phyloP scores from a whole-genome alignment of 140 eudicot genomes.

The Cichorium intybus region DNA sequence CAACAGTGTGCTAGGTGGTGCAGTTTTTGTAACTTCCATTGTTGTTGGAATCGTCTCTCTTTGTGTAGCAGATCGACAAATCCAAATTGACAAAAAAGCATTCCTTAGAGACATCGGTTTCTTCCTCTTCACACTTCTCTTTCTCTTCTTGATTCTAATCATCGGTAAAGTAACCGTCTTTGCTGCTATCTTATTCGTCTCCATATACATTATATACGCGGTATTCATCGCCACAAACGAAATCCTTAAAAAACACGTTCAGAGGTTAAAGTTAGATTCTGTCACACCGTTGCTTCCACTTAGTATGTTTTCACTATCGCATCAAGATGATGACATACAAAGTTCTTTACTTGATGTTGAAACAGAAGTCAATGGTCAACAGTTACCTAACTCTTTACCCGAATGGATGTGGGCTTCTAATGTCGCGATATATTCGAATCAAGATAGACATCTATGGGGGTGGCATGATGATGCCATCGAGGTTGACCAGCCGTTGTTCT shows the following conservation, averaged over 20 bases:
- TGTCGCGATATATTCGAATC: conserved; percentile 90
- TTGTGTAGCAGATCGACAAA: conserved; percentile 55
- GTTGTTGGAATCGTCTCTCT: conserved; percentile 85
- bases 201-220: conserved; percentile 71
- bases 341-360: conserved; percentile 73
- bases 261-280: conserved; percentile 62
- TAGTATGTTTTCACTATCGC: conserved; percentile 51
- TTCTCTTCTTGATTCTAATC: conserved; percentile 59
- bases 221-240: conserved; percentile 83
- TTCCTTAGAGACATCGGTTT: conserved; percentile 80
- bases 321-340: conserved; percentile 54
- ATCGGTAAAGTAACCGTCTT: conserved; percentile 68
- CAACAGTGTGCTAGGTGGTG: conserved; percentile 88
- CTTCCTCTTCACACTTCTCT: conserved; percentile 51
- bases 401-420: conserved; percentile 99
- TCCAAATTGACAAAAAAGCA: conserved; percentile 71
- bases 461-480: conserved; percentile 78
- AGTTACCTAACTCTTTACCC: conserved; percentile 54
- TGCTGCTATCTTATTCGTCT: conserved; percentile 64
- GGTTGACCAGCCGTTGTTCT: conserved; percentile 36
- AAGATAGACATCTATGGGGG: conserved; percentile 85
- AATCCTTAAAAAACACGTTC: conserved; percentile 64
- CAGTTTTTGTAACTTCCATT: conserved; percentile 85
- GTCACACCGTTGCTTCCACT: conserved; percentile 87
- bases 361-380: conserved; percentile 38